Percentiles rank a stretch among this genome's conserved stretches.
These are phyloP conservation scores for Limtongozyma cylindracea DNA, from an alignment of 805 yeast species.

Conservation along the genomic window DNA sequence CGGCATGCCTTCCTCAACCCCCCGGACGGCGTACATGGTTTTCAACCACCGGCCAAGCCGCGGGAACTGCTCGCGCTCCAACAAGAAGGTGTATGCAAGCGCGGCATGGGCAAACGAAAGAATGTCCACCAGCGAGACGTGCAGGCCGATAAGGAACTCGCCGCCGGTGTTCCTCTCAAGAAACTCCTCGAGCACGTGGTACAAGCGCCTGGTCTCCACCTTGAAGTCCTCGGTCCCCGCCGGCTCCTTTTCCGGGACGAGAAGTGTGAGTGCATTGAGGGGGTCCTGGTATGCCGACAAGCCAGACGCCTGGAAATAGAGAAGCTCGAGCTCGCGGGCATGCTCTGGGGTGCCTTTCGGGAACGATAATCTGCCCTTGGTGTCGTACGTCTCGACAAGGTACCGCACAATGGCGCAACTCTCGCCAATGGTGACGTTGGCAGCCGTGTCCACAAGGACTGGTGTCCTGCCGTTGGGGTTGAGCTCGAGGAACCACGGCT, in stretches of 20 bases:
- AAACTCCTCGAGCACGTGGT: slow-evolving; percentile 25
- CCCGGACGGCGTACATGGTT: slow-evolving; percentile 8
- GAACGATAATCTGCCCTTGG: background rate
- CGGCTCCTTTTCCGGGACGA: slow-evolving; percentile 22
- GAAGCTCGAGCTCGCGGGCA: too few relatives aligned
- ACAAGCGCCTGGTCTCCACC: slow-evolving; percentile 24
- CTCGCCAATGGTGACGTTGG: background rate
- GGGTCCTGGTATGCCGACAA: slow-evolving; percentile 43
- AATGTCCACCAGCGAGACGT: slow-evolving; percentile 32
- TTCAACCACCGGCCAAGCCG: slow-evolving; percentile 14
- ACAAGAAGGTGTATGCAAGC: slow-evolving; percentile 2
- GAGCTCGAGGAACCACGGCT: background rate
- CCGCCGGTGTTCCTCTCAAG: slow-evolving; percentile 15
- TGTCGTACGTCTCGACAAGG: background rate
- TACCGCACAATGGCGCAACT: background rate
- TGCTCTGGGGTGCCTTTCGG: too few relatives aligned
- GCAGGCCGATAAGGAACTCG: slow-evolving; percentile 29
- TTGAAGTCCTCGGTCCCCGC: slow-evolving; percentile 25
- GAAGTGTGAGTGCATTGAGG: slow-evolving; percentile 17
- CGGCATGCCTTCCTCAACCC: slow-evolving; percentile 7
- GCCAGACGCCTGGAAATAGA: slow-evolving; percentile 32
- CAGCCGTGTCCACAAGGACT: background rate
- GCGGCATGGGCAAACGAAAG: slow-evolving; percentile 19
- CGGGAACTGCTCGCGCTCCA: slow-evolving; percentile 15
- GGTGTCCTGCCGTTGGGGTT: background rate